These are phyloP conservation scores for Macaranga tanarius DNA, from an alignment of 441 rosid species.

Conservation along the genomic window DNA sequence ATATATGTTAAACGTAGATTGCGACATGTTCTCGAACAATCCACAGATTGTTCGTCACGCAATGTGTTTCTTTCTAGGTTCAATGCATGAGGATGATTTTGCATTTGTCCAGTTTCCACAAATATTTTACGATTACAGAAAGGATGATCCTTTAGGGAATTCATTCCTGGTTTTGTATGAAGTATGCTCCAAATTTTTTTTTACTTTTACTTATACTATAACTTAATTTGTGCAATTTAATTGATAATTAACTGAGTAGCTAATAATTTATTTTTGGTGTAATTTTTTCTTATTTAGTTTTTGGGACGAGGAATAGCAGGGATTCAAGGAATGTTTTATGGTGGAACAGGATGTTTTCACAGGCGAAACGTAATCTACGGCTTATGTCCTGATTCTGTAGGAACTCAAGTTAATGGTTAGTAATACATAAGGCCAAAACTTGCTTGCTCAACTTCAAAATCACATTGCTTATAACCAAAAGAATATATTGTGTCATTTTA, in stretches of 20 bases:
- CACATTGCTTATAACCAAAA: no score
- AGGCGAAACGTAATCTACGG: constrained; percentile 60
- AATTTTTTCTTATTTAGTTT: constrained; percentile 19
- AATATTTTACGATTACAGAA: constrained; percentile 31
- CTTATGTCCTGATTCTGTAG: constrained; percentile 27
- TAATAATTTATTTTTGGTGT: neutral
- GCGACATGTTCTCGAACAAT: constrained; percentile 52
- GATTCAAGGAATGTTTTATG: constrained; percentile 49
- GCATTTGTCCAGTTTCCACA: constrained; percentile 50
- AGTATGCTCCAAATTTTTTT: no score
- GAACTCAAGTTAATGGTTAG: constrained; percentile 22
- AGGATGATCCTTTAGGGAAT: constrained; percentile 46
- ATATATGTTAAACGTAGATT: constrained; percentile 52
- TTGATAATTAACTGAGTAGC: no score
- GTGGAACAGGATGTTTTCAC: constrained; percentile 65
- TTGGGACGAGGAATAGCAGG: constrained; percentile 44
- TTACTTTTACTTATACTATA: no score
- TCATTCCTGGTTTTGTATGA: no score
- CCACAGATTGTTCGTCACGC: constrained; percentile 36
- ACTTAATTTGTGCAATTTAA: no score
- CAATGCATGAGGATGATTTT: constrained; percentile 19
- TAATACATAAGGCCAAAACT: no score
- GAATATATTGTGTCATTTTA: neutral
- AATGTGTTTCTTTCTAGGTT: constrained; percentile 40
- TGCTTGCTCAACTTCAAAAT: no score